These are phyloP conservation scores for Alternaria sp. DNA, from an alignment of 2,329 filamentous ascomycete genomes.

Conservation along the genomic window DNA sequence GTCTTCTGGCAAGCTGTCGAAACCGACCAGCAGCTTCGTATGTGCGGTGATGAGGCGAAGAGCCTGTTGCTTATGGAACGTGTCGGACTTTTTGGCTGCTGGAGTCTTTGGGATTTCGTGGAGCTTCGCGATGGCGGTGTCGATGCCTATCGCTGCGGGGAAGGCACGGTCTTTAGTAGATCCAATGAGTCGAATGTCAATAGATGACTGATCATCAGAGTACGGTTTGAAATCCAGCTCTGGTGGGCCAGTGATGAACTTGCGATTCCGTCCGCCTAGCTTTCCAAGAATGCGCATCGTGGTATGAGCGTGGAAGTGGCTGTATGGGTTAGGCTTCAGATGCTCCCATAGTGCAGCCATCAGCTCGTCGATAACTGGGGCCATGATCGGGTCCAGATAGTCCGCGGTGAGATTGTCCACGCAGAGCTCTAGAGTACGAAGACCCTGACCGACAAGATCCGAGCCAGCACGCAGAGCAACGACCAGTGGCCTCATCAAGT, in stretches of 20 bases:
- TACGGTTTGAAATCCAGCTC: slow-evolving; percentile 83
- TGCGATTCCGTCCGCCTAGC: slow-evolving; percentile 90
- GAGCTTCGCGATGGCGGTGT: slow-evolving; percentile 86
- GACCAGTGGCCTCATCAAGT: slow-evolving; percentile 96
- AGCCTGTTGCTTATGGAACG: slow-evolving; percentile 92
- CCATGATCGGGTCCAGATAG: slow-evolving; percentile 98
- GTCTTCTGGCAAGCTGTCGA: slow-evolving; percentile 87
- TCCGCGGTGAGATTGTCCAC: slow-evolving; percentile 98
- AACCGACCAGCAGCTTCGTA: slow-evolving; percentile 87
- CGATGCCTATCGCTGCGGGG: slow-evolving; percentile 83
- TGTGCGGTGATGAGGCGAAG: slow-evolving; percentile 87
- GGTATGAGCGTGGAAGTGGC: slow-evolving; percentile 96
- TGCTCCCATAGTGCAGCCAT: slow-evolving; percentile 99
- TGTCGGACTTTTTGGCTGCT: slow-evolving; percentile 71
- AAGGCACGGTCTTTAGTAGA: slow-evolving; percentile 90
- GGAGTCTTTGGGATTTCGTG: slow-evolving; percentile 75
- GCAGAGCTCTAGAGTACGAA: slow-evolving; percentile 92
- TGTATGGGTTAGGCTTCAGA: slow-evolving; percentile 90
- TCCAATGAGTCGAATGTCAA: slow-evolving; percentile 87
- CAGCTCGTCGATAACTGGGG: slow-evolving; percentile 95
- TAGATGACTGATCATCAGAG: slow-evolving; percentile 85
- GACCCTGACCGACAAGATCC: slow-evolving; percentile 91
- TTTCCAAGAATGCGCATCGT: slow-evolving; percentile 98
- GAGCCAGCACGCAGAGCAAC: slow-evolving; percentile 90
- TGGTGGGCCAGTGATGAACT: slow-evolving; percentile 90